phyloP scores from a whole-genome alignment of 2,329 filamentous ascomycete species.

The Paecilomyces dactylethromorphus region DNA sequence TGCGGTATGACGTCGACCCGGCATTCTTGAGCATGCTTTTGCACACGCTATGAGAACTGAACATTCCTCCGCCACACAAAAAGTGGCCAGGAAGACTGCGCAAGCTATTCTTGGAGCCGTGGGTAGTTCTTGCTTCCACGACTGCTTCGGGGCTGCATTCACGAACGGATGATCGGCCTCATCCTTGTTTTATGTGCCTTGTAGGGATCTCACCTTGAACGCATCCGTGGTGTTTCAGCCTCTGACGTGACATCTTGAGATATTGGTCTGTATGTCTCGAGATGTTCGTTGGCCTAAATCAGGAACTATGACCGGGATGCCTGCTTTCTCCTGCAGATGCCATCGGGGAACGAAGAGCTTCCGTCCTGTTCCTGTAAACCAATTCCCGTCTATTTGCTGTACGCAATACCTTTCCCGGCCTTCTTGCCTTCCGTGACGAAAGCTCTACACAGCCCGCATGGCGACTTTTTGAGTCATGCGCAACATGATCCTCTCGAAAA shows the following conservation, averaged over 20 bases:
- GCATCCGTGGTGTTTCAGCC: background rate
- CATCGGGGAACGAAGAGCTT: background rate
- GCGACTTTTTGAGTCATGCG: background rate
- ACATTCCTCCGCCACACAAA: background rate
- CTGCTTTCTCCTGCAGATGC: background rate
- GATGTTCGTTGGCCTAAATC: background rate
- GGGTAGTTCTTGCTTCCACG: background rate
- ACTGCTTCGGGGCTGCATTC: background rate
- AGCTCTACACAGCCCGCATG: background rate
- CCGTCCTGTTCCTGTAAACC: background rate
- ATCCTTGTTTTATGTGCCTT: background rate
- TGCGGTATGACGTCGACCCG: background rate
- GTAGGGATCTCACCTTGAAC: background rate
- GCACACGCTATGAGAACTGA: background rate
- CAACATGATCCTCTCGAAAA: background rate
- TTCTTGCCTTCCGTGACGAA: background rate
- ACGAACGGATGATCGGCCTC: background rate
- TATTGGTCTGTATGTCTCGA: background rate
- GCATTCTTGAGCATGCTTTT: background rate
- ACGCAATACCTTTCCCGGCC: background rate
- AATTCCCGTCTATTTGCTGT: background rate
- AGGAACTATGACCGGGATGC: background rate
- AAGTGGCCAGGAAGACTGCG: background rate
- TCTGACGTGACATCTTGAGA: background rate
- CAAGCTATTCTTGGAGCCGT: background rate